Evolutionary conservation across 331 rosid genomes (phyloP).

Genomic region (Rhamnella rubrinervis): DNA sequence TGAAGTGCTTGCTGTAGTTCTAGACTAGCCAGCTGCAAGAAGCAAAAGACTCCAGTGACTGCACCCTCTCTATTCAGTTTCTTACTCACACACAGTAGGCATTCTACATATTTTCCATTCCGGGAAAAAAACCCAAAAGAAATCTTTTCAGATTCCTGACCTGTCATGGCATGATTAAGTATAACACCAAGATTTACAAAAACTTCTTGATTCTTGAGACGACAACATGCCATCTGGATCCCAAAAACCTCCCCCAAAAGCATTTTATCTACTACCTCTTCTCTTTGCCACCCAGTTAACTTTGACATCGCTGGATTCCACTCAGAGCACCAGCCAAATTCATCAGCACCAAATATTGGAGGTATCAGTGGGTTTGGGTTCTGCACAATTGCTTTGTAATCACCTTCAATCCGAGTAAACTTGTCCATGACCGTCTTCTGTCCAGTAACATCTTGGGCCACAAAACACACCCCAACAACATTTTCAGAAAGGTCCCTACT

Average conservation of each 20-base stretch:
- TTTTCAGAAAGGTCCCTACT: conserved; percentile 76
- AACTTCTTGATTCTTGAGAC: conserved; percentile 87
- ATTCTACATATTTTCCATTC: conserved; percentile 69
- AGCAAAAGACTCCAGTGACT: conserved; percentile 89
- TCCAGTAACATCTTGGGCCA: conserved; percentile 96
- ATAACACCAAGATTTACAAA: conserved; percentile 77
- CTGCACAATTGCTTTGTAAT: conserved; percentile 94
- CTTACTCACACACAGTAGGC: conserved; percentile 81
- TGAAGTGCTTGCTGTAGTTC: conserved; percentile 90
- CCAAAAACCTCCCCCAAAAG: conserved; percentile 94
- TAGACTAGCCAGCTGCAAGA: conserved; percentile 91
- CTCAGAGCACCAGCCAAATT: conserved; percentile 98
- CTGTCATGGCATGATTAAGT: conserved; percentile 81
- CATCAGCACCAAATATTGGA: conserved; percentile 87
- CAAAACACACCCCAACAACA: conserved; percentile 93
- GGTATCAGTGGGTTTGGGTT: conserved; percentile 88
- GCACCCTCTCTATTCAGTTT: conserved; percentile 69
- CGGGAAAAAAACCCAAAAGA: conserved; percentile 65
- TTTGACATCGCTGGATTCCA: conserved; percentile 90
- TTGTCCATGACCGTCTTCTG: conserved; percentile 96
- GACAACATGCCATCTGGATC: conserved; percentile 63
- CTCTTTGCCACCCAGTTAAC: conserved; percentile 87
- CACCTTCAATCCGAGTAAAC: conserved; percentile 95
- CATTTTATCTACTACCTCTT: conserved; percentile 85
- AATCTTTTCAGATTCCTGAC: conserved; percentile 73